These are phyloP conservation scores for Picea abies DNA, from an alignment of 83 land plant genomes.

Conservation along the genomic window DNA sequence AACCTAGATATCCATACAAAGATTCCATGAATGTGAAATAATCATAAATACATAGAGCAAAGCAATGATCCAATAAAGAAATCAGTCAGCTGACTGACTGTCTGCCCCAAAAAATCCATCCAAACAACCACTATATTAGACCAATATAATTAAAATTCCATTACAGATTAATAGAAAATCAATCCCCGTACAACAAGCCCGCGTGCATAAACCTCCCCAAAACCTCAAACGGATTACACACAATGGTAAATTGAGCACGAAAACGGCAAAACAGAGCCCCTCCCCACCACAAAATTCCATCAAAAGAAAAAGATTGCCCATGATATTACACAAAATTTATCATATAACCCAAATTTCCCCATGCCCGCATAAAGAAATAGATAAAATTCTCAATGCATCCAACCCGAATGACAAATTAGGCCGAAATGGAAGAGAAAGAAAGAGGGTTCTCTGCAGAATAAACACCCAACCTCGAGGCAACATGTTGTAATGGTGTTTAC, in stretches of 20 bases:
- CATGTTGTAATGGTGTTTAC: not conserved
- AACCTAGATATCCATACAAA: too few species aligned
- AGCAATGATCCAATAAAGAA: too few species aligned
- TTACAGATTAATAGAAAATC: too few species aligned
- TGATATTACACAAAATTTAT: not conserved
- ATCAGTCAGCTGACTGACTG: too few species aligned
- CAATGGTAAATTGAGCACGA: too few species aligned
- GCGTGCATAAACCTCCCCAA: not conserved
- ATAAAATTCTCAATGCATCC: not conserved
- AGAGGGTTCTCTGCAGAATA: not conserved
- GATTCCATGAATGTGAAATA: too few species aligned
- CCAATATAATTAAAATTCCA: too few species aligned
- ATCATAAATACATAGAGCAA: too few species aligned
- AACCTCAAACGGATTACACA: not conserved
- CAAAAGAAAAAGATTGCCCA: not conserved
- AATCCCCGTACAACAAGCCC: not conserved
- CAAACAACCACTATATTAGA: not conserved
- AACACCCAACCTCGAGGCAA: conserved; percentile 1
- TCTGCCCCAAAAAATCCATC: too few species aligned
- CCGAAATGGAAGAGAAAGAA: not conserved
- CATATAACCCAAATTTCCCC: not conserved
- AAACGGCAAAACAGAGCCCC: not conserved
- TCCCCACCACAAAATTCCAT: not conserved
- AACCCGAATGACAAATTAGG: not conserved
- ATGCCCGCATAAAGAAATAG: not conserved